Evolutionary conservation across 2,329 filamentous ascomycete species (phyloP).

Genomic region (Aureobasidium leucospermi): DNA sequence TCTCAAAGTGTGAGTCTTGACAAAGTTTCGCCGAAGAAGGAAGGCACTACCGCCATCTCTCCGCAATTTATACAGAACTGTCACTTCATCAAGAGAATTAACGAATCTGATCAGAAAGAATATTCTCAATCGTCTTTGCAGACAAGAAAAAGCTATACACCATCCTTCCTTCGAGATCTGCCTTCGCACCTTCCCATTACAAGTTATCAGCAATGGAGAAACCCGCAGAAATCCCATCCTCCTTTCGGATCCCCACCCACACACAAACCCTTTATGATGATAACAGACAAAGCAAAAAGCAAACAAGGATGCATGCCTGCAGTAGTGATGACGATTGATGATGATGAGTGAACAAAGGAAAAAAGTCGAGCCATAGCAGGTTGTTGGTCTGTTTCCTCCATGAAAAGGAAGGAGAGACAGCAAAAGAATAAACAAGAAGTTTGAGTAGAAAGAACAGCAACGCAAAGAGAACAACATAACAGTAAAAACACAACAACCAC

Average conservation of each 20-base stretch:
- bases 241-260: slow-evolving; percentile 8
- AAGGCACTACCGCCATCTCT: no score
- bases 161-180: background rate
- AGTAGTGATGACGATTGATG: background rate
- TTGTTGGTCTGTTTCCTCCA: background rate
- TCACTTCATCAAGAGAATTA: no score
- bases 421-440: slow-evolving; percentile 3
- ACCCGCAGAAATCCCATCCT: background rate
- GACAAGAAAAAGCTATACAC: background rate
- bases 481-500: background rate
- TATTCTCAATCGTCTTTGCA: background rate
- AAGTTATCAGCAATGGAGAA: background rate
- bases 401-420: background rate
- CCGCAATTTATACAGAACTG: no score
- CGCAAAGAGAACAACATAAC: background rate
- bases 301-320: background rate
- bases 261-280: background rate
- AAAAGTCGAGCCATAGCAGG: background rate
- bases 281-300: background rate
- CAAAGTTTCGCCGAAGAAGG: no score
- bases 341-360: background rate
- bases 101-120: background rate
- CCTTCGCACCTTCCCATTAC: background rate
- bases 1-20: no score
- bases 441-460: background rate